Evolutionary conservation across 2,329 filamentous ascomycete genomes (phyloP).

Genomic region (Alternaria novae-zelandiae): DNA sequence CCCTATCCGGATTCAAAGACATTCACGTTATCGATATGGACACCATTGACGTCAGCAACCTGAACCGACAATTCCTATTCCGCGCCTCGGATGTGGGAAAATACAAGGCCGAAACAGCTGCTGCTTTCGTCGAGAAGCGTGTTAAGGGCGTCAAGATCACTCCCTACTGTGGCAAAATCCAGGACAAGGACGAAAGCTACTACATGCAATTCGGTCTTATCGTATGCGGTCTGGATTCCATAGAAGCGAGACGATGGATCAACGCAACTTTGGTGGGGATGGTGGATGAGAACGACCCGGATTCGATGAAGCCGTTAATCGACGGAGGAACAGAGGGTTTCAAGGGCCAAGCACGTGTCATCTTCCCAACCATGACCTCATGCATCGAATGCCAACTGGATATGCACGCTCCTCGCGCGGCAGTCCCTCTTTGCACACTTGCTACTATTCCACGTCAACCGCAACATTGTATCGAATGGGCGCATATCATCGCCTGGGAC

Average conservation of each 20-base stretch:
- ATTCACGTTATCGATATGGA: conserved; percentile 99
- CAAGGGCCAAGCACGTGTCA: conserved; percentile 94
- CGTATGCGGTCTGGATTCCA: conserved; percentile 93
- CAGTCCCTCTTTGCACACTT: conserved; percentile 93
- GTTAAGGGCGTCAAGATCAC: conserved; percentile 93
- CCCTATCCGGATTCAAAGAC: conserved; percentile 92
- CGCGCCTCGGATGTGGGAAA: conserved; percentile 90
- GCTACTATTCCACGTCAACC: conserved; percentile 96
- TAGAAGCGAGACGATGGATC: conserved; percentile 98
- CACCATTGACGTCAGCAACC: conserved; percentile 97
- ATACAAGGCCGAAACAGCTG: conserved; percentile 91
- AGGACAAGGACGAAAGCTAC: conserved; percentile 94
- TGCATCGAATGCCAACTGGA: conserved; percentile 99
- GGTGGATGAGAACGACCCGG: conserved; percentile 81
- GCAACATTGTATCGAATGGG: conserved; percentile 99
- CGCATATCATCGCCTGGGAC: conserved; percentile 97
- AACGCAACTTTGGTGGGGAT: conserved; percentile 91
- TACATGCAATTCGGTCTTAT: conserved; percentile 97
- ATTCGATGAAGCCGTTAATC: conserved; percentile 90
- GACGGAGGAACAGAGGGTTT: conserved; percentile 98
- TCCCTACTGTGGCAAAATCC: conserved; percentile 91
- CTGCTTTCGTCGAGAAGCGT: conserved; percentile 85
- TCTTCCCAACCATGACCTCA: conserved; percentile 89
- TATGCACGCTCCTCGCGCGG: conserved; percentile 97
- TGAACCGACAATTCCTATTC: conserved; percentile 97